These are phyloP conservation scores for Carex scoparia DNA, from an alignment of 176 grass and related monocot species.

Conservation along the genomic window DNA sequence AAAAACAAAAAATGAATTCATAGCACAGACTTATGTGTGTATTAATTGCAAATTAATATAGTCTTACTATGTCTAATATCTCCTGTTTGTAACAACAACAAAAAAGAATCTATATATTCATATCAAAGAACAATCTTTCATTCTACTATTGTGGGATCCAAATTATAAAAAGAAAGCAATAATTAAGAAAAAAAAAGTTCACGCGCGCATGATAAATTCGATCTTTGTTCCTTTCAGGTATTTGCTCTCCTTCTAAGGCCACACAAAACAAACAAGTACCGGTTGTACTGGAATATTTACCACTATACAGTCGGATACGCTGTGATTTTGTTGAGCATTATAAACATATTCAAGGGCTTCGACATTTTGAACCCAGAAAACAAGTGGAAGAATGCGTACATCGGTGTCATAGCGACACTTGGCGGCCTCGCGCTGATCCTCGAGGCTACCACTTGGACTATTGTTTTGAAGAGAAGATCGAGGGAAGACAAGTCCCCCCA, in stretches of 20 bases:
- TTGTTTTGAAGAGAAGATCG: constrained; percentile 44
- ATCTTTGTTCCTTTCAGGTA: constrained; percentile 34
- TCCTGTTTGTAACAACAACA: neutral
- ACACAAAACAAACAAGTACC: constrained; percentile 84
- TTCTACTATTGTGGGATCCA: neutral
- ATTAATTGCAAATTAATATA: too few relatives aligned
- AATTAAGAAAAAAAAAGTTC: neutral
- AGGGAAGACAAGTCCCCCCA: constrained; percentile 23
- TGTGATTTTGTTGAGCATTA: constrained; percentile 43
- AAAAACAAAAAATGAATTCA: too few relatives aligned
- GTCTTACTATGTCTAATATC: too few relatives aligned
- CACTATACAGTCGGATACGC: constrained; percentile 72
- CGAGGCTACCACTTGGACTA: constrained; percentile 62
- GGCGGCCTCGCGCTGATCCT: constrained; percentile 48
- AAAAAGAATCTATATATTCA: neutral
- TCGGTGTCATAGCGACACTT: constrained; percentile 54
- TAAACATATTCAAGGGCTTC: constrained; percentile 93
- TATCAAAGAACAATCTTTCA: neutral
- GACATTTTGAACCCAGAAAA: constrained; percentile 57
- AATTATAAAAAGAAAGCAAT: neutral
- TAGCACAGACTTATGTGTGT: too few relatives aligned
- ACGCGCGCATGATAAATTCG: neutral
- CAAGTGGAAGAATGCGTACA: constrained; percentile 71
- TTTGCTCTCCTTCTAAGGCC: constrained; percentile 78
- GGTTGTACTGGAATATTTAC: constrained; percentile 90